A percentile compares a stretch with the other conserved stretches of the same genome.
These are phyloP conservation scores for Amylocystis lapponica DNA, from an alignment of 768 basidiomycete genomes.

Conservation along the genomic window DNA sequence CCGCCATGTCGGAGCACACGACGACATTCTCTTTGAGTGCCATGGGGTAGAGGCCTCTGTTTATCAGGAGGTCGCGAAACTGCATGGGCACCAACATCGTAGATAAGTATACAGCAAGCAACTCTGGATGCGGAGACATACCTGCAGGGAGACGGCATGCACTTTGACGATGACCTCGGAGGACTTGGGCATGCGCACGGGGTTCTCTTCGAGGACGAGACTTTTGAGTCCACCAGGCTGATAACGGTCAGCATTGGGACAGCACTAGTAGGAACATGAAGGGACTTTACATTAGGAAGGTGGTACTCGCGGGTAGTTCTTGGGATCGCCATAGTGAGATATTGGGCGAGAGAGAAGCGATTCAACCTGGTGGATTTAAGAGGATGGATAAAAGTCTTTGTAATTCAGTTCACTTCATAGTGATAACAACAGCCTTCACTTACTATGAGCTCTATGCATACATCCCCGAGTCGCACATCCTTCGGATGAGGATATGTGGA, in stretches of 20 bases:
- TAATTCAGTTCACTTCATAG: too few relatives aligned
- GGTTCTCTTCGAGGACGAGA: slow-evolving; percentile 19
- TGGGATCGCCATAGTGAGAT: slow-evolving; percentile 11
- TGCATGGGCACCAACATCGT: slow-evolving; percentile 1
- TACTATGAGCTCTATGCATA: too few relatives aligned
- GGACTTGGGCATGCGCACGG: slow-evolving; percentile 30
- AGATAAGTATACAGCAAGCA: background rate
- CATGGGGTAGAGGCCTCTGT: slow-evolving; percentile 32
- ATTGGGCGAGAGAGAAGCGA: too few relatives aligned
- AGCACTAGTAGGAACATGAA: background rate
- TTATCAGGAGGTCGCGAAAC: slow-evolving; percentile 45
- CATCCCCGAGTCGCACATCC: too few relatives aligned
- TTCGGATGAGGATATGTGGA: too few relatives aligned
- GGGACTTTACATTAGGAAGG: slow-evolving; percentile 9
- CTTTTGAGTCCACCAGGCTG: slow-evolving; percentile 10
- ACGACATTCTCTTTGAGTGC: slow-evolving; percentile 25
- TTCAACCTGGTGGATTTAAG: too few relatives aligned
- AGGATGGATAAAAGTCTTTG: too few relatives aligned
- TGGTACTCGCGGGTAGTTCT: slow-evolving; percentile 15
- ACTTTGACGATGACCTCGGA: slow-evolving; percentile 50
- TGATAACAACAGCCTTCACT: too few relatives aligned
- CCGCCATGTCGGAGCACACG: slow-evolving; percentile 45
- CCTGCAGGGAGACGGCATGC: slow-evolving; percentile 50
- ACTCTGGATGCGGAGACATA: background rate
- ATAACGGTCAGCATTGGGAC: background rate